phyloP scores from a whole-genome alignment of 2,329 filamentous ascomycete genomes.

The Saccharata proteae region DNA sequence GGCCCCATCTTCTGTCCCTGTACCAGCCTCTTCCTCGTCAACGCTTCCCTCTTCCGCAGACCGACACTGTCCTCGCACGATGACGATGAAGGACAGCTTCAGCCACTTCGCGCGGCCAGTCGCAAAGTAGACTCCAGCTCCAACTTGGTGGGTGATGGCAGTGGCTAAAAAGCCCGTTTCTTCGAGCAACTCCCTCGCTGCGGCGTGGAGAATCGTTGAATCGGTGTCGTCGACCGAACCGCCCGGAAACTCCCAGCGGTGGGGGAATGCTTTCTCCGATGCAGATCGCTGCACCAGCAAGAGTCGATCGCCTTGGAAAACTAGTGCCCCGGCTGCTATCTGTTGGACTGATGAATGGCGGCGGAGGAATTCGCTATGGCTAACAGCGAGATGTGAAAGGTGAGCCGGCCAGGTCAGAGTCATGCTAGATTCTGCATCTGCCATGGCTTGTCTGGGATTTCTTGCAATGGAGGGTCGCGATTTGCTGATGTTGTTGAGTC shows the following conservation, averaged over 20 bases:
- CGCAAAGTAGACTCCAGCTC: constrained; percentile 14
- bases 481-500: no score
- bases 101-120: constrained; percentile 16
- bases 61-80: no score
- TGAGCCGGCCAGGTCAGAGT: not conserved
- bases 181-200: constrained; percentile 39
- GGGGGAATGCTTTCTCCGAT: constrained; percentile 22
- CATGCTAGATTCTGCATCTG: no score
- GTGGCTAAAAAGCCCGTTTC: constrained; percentile 38
- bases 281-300: constrained; percentile 24
- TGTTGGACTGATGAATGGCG: constrained; percentile 17
- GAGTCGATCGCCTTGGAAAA: constrained; percentile 21
- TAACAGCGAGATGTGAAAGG: constrained; percentile 11
- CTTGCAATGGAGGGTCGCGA: no score
- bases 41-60: constrained; percentile 9
- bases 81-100: constrained; percentile 25
- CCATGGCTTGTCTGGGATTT: no score
- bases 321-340: constrained; percentile 14
- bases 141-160: constrained; percentile 30
- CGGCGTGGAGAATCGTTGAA: constrained; percentile 35
- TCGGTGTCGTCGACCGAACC: constrained; percentile 37
- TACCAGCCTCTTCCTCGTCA: not conserved
- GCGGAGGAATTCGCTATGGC: constrained; percentile 17
- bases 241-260: constrained; percentile 38
- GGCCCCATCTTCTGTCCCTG: constrained; percentile 7